Base-by-base conservation (phyloP, 345 rosid genomes). In the Hibiscus trionum region DNA sequence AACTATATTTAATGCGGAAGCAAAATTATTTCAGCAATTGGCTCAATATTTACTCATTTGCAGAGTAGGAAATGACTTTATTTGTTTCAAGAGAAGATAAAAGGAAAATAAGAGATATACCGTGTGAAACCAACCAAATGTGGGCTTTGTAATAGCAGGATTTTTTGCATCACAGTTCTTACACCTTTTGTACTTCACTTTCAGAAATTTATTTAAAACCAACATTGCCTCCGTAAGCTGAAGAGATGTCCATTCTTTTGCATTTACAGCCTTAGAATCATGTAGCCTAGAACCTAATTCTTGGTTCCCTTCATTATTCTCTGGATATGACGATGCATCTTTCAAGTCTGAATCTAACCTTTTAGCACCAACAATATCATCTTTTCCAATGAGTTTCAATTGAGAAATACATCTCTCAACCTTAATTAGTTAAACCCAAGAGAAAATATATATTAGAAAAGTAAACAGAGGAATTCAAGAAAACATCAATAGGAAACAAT, bases 171-270 rank as follows among this genome's bases (percentile, higher is more conserved):
- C 1, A 66, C 97, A 93, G 46, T 73, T 72, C 55, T 69, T 68
- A 74, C 98, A 93, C 79, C 75, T 72, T 47, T 27, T 78, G 46
- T 72, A 21, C 47, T 73, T 78, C 39, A 75, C 75, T 84, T 80
- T 91, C 77, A 90, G 42, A 78, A 93, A 86, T 11, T 72, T 73
- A 64, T 79, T 79, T 66, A 93, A 74, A 72, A 88, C 78, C 21
- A 82, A 78, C 72, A 78, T 85, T 31, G 85, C 94, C 80, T 88
- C 91, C 4, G 78, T 33, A 60, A 83, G 84, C 86, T 91, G 62
- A 80, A 93, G 96, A 60, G 98, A 88, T 21, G 96, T 89, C 98
- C 98, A 91, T 61, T 67, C 85, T 75, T 74, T 77, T 11, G 57
- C 79, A 69, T 77, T 77, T 53, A 26, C 58, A 76, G 33, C 61